These are phyloP conservation scores for Yamadazyma friedrichii DNA, from an alignment of 1,139 yeast genomes.

Conservation along the genomic window DNA sequence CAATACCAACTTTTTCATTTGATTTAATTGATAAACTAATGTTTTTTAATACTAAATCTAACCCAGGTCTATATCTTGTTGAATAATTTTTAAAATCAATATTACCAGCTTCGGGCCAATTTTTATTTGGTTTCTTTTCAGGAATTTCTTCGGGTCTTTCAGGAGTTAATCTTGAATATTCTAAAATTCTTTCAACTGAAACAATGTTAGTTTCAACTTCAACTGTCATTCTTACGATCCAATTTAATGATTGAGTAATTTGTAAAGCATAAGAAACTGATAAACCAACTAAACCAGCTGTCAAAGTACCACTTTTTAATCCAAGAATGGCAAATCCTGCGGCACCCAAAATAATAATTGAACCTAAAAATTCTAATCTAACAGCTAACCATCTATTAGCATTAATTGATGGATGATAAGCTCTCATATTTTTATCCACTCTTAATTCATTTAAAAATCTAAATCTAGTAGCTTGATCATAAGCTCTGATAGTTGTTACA, in stretches of 20 bases:
- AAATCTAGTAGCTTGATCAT: constrained; percentile 73
- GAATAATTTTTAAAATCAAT: constrained; percentile 74
- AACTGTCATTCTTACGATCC: constrained; percentile 98
- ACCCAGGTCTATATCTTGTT: constrained; percentile 80
- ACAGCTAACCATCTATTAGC: constrained; percentile 98
- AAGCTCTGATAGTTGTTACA: constrained; percentile 87
- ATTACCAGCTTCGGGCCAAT: constrained; percentile 82
- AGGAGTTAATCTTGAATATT: constrained; percentile 68
- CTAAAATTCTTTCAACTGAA: constrained; percentile 91
- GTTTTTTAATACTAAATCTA: constrained; percentile 75
- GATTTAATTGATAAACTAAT: constrained; percentile 68
- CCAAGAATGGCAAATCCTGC: constrained; percentile 78
- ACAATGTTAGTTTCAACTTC: constrained; percentile 97
- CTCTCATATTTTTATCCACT: constrained; percentile 83
- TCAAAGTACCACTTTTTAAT: constrained; percentile 62
- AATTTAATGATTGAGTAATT: constrained; percentile 87
- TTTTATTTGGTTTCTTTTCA: constrained; percentile 60
- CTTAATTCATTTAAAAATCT: constrained; percentile 69
- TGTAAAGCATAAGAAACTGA: constrained; percentile 91
- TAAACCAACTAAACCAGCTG: constrained; percentile 91
- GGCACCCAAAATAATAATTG: constrained; percentile 79
- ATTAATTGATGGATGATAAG: constrained; percentile 89
- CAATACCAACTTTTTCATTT: constrained; percentile 89
- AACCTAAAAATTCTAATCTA: constrained; percentile 86
- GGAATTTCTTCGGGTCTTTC: constrained; percentile 84